A percentile compares a stretch with the other conserved stretches of the same genome.
phyloP scores from a whole-genome alignment of 2,329 filamentous ascomycete genomes.

The Pestalotiopsis sp. region DNA sequence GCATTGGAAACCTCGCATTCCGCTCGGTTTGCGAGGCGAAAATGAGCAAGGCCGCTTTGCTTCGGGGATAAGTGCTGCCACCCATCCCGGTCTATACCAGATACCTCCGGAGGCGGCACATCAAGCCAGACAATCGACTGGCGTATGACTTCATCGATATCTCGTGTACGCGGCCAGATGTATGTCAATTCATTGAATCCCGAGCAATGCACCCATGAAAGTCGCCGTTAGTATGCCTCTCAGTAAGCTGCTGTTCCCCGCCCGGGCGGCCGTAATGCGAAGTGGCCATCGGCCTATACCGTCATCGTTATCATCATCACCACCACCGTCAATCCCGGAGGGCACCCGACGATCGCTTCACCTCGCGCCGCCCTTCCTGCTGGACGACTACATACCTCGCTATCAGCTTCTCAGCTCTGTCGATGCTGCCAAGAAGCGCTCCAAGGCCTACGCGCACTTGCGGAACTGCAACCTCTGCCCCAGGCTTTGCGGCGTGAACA shows the following conservation, averaged over 20 bases:
- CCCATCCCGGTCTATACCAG: neutral
- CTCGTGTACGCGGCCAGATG: neutral
- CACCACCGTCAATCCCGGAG: neutral
- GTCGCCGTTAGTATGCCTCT: neutral
- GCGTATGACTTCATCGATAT: neutral
- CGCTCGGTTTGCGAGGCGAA: neutral
- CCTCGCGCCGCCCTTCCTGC: slow-evolving; percentile 67
- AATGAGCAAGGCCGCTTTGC: neutral
- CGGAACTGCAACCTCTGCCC: slow-evolving; percentile 82
- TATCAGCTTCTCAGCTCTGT: slow-evolving; percentile 70
- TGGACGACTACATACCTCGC: slow-evolving; percentile 74
- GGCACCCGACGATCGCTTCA: slow-evolving; percentile 41
- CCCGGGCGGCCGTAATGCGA: no score
- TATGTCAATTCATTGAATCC: neutral
- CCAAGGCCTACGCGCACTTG: slow-evolving; percentile 73
- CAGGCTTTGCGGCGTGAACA: slow-evolving; percentile 75
- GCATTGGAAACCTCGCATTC: neutral
- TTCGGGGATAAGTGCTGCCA: neutral
- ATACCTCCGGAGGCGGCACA: neutral
- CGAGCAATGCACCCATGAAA: neutral
- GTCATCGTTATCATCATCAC: neutral
- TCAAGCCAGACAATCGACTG: neutral
- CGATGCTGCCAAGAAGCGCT: slow-evolving; percentile 74
- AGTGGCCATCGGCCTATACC: neutral
- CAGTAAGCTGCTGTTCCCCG: neutral